Percentiles rank a stretch among this genome's conserved stretches.
phyloP scores from a whole-genome alignment of 257 asterid genomes.

The Fraxinus cuspidata region DNA sequence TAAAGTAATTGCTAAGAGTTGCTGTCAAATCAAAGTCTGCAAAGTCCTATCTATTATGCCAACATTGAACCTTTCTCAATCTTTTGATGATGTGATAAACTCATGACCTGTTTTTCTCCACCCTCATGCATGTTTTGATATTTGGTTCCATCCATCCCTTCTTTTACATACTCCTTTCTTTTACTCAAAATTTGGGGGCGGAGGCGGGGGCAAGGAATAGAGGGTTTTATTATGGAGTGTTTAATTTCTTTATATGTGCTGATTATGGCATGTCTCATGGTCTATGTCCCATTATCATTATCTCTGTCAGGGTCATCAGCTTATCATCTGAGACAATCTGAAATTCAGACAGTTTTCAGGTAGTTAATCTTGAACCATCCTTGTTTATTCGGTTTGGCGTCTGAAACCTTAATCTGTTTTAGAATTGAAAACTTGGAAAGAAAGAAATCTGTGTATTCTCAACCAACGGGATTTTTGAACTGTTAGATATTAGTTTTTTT shows the following conservation, averaged over 20 bases:
- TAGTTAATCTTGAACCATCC: not conserved
- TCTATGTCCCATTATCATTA: not conserved
- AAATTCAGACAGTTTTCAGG: not conserved
- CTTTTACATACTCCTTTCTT: not conserved
- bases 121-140: not conserved
- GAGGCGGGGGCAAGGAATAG: not conserved
- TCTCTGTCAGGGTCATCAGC: not conserved
- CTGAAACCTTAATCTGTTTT: not conserved
- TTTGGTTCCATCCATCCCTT: not conserved
- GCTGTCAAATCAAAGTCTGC: not conserved
- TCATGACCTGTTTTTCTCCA: conserved; percentile 1
- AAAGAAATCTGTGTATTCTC: not conserved
- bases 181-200: too few species aligned
- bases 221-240: not conserved
- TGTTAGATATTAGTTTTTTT: not conserved
- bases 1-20: not conserved
- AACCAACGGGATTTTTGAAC: not conserved
- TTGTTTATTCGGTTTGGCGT: not conserved
- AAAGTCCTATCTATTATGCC: not conserved
- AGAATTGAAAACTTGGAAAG: not conserved
- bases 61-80: not conserved
- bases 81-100: not conserved
- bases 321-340: not conserved
- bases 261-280: not conserved
- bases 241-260: not conserved